A percentile compares a stretch with the other conserved stretches of the same genome.
These are phyloP conservation scores for Pseudodiploospora longispora DNA, from an alignment of 2,329 filamentous ascomycete genomes.

Conservation along the genomic window DNA sequence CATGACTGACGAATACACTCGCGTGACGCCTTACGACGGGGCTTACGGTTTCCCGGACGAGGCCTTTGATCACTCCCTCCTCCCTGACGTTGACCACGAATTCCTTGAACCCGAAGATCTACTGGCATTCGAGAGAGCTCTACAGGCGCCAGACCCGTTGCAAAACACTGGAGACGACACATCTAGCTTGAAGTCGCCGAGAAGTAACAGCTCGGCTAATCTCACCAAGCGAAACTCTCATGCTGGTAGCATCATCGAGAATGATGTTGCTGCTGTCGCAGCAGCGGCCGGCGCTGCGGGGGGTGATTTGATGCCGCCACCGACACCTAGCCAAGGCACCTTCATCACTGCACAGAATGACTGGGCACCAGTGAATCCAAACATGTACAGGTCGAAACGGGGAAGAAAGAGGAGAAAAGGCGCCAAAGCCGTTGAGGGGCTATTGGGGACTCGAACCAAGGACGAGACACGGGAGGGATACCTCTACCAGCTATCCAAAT, in stretches of 20 bases:
- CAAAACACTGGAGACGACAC: conserved; percentile 51
- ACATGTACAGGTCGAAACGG: conserved; percentile 39
- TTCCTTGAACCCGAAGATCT: conserved; percentile 70
- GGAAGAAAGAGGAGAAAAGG: conserved; percentile 29
- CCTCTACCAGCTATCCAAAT: conserved; percentile 82
- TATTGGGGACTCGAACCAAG: conserved; percentile 53
- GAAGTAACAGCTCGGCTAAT: conserved; percentile 31
- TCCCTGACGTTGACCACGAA: conserved; percentile 74
- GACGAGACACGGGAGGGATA: conserved; percentile 95
- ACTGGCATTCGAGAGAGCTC: conserved; percentile 68
- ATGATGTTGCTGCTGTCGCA: conserved; percentile 28
- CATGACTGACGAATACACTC: conserved; percentile 3
- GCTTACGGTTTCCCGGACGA: conserved; percentile 51
- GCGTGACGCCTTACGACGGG: conserved; percentile 8
- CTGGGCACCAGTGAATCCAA: conserved; percentile 83
- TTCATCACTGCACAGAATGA: conserved; percentile 91
- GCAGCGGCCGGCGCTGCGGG: conserved; percentile 31
- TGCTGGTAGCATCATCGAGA: conserved; percentile 19
- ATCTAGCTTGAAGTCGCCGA: conserved; percentile 33
- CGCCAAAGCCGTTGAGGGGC: conserved; percentile 29
- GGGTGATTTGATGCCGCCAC: conserved; percentile 21
- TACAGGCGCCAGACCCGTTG: conserved; percentile 71
- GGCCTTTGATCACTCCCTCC: conserved; percentile 57
- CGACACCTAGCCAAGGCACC: conserved; percentile 28
- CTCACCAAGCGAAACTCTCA: conserved; percentile 35